Evolutionary conservation across 352 stramenopile species (phyloP).

Genomic region (Phytophthora idaei): DNA sequence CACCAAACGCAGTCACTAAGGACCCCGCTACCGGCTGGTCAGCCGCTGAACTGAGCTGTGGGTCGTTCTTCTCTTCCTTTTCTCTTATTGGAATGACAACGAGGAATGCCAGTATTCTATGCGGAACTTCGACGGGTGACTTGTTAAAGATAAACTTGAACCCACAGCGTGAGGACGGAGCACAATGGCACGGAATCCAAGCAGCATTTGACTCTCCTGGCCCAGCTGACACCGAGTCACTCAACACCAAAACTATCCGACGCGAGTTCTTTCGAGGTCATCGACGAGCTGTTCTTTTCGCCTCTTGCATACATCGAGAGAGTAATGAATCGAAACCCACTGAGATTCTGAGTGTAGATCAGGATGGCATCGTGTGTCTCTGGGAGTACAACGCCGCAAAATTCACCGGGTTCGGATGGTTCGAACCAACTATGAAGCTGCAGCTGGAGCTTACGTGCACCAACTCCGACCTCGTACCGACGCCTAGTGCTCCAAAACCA

Average conservation of each 20-base stretch:
- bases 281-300: slow-evolving; percentile 39
- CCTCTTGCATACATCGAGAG: slow-evolving; percentile 28
- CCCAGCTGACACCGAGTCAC: slow-evolving; percentile 1
- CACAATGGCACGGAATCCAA: slow-evolving; percentile 9
- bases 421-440: slow-evolving; percentile 30
- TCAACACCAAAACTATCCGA: slow-evolving; percentile 11
- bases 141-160: slow-evolving; percentile 44
- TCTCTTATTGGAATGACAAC: slow-evolving; percentile 19
- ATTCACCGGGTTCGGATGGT: slow-evolving; percentile 57
- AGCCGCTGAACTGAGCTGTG: slow-evolving; percentile 25
- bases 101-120: slow-evolving; percentile 28
- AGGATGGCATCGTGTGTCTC: slow-evolving; percentile 36
- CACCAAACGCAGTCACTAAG: slow-evolving; percentile 21
- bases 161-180: neutral
- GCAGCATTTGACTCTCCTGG: slow-evolving; percentile 42
- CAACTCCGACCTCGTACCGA: neutral
- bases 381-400: slow-evolving; percentile 47
- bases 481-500: slow-evolving; percentile 4
- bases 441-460: slow-evolving; percentile 36
- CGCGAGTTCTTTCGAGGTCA: slow-evolving; percentile 57
- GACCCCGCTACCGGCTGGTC: slow-evolving; percentile 8
- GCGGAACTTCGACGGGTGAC: slow-evolving; percentile 36
- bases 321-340: slow-evolving; percentile 1
- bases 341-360: slow-evolving; percentile 53
- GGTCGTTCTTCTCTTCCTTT: slow-evolving; percentile 33